A percentile compares a stretch with the other conserved stretches of the same genome.
Evolutionary conservation across 331 rosid species (phyloP).

Genomic region (Quercus phellos): DNA sequence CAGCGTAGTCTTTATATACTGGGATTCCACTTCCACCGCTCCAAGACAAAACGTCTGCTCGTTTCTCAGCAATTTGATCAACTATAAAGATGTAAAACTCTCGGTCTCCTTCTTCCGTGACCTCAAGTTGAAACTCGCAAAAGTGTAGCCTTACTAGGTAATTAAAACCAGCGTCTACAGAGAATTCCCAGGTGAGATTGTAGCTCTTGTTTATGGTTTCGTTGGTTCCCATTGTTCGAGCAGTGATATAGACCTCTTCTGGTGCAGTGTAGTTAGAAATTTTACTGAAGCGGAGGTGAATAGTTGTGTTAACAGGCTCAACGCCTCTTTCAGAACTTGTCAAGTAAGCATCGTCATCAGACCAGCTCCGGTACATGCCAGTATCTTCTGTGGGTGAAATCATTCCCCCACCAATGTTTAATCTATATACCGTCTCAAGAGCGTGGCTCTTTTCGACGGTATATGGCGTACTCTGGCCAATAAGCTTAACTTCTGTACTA

Average conservation of each 20-base stretch:
- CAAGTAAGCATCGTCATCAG: rapidly evolving
- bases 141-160: slow-evolving; percentile 59
- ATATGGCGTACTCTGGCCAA: rapidly evolving
- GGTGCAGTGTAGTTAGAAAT: slow-evolving; percentile 33
- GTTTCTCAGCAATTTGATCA: not conserved
- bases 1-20: slow-evolving; percentile 11
- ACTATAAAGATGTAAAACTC: slow-evolving; percentile 28
- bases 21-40: slow-evolving; percentile 15
- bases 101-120: rapidly evolving
- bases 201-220: not conserved
- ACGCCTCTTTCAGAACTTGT: not conserved
- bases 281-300: not conserved
- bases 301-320: rapidly evolving
- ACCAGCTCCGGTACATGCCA: slow-evolving; percentile 43
- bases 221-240: slow-evolving; percentile 12
- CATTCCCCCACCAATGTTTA: slow-evolving; percentile 14
- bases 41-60: slow-evolving; percentile 19
- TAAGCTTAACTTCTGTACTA: rapidly evolving
- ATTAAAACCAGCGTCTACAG: slow-evolving; percentile 32
- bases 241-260: not conserved
- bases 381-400: slow-evolving; percentile 9
- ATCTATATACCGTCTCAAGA: slow-evolving; percentile 31
- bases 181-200: slow-evolving; percentile 45
- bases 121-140: slow-evolving; percentile 24
- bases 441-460: not conserved